These are phyloP conservation scores for Hawksworthiomyces lignivorus DNA, from an alignment of 2,329 filamentous ascomycete genomes.

Conservation along the genomic window DNA sequence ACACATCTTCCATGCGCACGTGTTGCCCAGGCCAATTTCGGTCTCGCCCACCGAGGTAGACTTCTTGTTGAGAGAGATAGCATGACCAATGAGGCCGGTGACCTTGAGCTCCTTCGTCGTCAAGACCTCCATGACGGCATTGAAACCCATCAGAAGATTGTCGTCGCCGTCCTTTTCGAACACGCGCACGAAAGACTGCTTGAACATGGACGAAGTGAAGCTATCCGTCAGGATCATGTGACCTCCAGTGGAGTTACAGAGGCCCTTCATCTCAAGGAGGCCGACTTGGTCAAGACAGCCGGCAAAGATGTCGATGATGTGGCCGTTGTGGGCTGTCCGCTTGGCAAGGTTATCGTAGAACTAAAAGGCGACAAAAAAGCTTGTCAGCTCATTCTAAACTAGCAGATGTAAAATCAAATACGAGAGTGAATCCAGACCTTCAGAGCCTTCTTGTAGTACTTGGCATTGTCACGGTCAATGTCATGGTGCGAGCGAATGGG, in stretches of 20 bases:
- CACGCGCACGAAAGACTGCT: slow-evolving; percentile 92
- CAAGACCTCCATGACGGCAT: slow-evolving; percentile 87
- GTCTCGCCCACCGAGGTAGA: slow-evolving; percentile 95
- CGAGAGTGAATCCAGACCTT: slow-evolving; percentile 50
- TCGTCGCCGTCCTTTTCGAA: slow-evolving; percentile 96
- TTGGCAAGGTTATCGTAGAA: slow-evolving; percentile 95
- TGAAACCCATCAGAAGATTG: slow-evolving; percentile 96
- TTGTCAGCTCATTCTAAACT: too few relatives aligned
- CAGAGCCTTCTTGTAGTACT: slow-evolving; percentile 98
- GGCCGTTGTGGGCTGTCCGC: slow-evolving; percentile 89
- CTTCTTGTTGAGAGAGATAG: slow-evolving; percentile 95
- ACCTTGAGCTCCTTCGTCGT: slow-evolving; percentile 99
- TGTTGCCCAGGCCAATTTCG: slow-evolving; percentile 96
- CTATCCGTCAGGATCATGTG: slow-evolving; percentile 98
- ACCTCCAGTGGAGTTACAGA: slow-evolving; percentile 91
- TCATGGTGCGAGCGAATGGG: slow-evolving; percentile 97
- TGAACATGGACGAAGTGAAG: slow-evolving; percentile 99
- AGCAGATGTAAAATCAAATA: too few relatives aligned
- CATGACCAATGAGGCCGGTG: slow-evolving; percentile 92
- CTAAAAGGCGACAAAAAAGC: slow-evolving; percentile 30
- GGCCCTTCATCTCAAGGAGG: slow-evolving; percentile 93
- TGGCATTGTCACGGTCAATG: slow-evolving; percentile 97
- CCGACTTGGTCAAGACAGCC: slow-evolving; percentile 97
- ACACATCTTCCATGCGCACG: slow-evolving; percentile 99
- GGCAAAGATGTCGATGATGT: slow-evolving; percentile 95